Percentiles rank a stretch among this genome's conserved stretches.
phyloP scores from a whole-genome alignment of 2,329 filamentous ascomycete species.

The Tolypocladium ophioglossoides region DNA sequence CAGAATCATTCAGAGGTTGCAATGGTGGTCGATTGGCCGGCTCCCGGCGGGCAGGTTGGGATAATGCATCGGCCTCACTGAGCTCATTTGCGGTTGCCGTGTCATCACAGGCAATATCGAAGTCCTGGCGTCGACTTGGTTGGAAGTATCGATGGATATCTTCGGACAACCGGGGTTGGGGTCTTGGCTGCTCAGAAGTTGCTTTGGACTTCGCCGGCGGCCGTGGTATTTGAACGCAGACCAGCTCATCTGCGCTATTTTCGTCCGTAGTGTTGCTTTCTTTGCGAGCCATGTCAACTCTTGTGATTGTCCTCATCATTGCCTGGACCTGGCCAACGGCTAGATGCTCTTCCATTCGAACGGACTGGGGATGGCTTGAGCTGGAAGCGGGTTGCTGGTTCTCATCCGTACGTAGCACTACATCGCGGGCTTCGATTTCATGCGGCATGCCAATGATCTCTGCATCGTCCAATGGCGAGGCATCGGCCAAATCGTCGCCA shows the following conservation, averaged over 20 bases:
- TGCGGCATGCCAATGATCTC: not conserved
- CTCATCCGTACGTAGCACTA: too few species aligned
- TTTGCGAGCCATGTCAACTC: constrained; percentile 21
- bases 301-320: constrained; percentile 17
- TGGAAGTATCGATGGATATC: constrained; percentile 22
- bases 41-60: not conserved
- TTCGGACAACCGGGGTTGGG: constrained; percentile 6
- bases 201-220: constrained; percentile 1
- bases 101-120: constrained; percentile 23
- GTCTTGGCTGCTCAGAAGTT: constrained; percentile 1
- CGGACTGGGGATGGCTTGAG: not conserved
- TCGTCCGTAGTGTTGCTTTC: constrained; percentile 21
- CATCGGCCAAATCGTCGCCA: not conserved
- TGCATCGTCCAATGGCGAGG: not conserved
- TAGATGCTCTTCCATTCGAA: not conserved
- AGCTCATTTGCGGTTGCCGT: constrained; percentile 15
- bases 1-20: constrained; percentile 6
- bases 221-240: constrained; percentile 15
- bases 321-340: not conserved
- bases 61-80: not conserved
- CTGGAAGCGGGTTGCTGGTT: not conserved
- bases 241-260: constrained; percentile 6
- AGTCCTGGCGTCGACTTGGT: constrained; percentile 10
- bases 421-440: too few species aligned
- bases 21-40: constrained; percentile 5